Evolutionary conservation across 768 basidiomycete species (phyloP).

Genomic region (Imleria badia): DNA sequence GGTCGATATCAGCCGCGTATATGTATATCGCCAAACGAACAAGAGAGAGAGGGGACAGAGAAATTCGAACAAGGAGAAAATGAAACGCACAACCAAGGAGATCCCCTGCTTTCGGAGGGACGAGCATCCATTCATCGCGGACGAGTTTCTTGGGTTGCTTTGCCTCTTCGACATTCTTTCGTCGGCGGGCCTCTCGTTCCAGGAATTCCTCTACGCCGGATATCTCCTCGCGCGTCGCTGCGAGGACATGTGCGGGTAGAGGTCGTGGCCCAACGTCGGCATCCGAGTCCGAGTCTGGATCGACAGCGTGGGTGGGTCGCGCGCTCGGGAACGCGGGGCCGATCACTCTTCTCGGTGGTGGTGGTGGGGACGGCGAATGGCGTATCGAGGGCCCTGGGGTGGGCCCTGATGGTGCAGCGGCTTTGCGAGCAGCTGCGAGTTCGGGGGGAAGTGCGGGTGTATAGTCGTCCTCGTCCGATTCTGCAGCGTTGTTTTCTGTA

Average conservation of each 20-base stretch:
- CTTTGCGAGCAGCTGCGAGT: slow-evolving; percentile 45
- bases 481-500: slow-evolving; percentile 27
- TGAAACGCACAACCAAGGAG: slow-evolving; percentile 71
- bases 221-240: slow-evolving; percentile 41
- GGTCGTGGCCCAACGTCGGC: slow-evolving; percentile 87
- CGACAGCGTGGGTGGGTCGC: slow-evolving; percentile 29
- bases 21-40: too few species aligned
- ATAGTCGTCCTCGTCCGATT: slow-evolving; percentile 61
- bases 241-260: slow-evolving; percentile 44
- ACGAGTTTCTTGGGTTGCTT: slow-evolving; percentile 72
- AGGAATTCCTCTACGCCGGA: slow-evolving; percentile 81
- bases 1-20: too few species aligned
- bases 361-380: slow-evolving; percentile 17
- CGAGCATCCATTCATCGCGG: slow-evolving; percentile 98
- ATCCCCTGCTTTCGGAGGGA: slow-evolving; percentile 82
- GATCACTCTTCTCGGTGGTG: slow-evolving; percentile 34
- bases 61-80: too few species aligned
- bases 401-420: slow-evolving; percentile 26
- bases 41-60: too few species aligned
- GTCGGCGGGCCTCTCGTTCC: slow-evolving; percentile 77
- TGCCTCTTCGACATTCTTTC: slow-evolving; percentile 76
- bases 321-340: slow-evolving; percentile 55
- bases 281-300: slow-evolving; percentile 50
- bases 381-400: slow-evolving; percentile 25
- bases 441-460: slow-evolving; percentile 76